A percentile compares a stretch with the other conserved stretches of the same genome.
Conservation (phyloP, 2,329 filamentous ascomycete species). For the Stagonosporopsis cucurbitacearum region DNA sequence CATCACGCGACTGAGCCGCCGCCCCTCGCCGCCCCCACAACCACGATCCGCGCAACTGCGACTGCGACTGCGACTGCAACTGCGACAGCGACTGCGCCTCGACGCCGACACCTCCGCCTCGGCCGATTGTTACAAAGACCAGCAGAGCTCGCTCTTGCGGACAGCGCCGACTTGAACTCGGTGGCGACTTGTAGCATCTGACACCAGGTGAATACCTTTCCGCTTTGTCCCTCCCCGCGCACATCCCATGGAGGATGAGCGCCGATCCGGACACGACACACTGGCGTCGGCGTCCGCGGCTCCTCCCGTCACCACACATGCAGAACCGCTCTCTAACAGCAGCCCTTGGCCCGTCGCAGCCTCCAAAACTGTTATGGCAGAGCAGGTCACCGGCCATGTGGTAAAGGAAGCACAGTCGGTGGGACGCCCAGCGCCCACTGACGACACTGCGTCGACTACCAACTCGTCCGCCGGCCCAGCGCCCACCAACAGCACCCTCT, state of each 20-base stretch:
- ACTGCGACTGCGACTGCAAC: no score
- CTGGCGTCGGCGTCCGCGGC: slow-evolving; percentile 26
- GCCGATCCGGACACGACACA: slow-evolving; percentile 28
- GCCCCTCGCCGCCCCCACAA: slow-evolving; percentile 11
- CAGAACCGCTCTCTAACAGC: slow-evolving; percentile 45
- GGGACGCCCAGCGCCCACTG: slow-evolving; percentile 68
- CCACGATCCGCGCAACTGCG: slow-evolving; percentile 24
- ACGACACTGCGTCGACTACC: slow-evolving; percentile 68
- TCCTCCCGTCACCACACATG: slow-evolving; percentile 23
- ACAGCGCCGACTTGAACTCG: slow-evolving; percentile 48
- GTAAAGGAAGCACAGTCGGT: slow-evolving; percentile 74
- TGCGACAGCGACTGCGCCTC: slow-evolving; percentile 27
- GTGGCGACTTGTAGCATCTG: slow-evolving; percentile 50
- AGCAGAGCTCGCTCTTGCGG: slow-evolving; percentile 48
- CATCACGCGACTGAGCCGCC: slow-evolving; percentile 30
- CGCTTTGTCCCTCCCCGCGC: slow-evolving; percentile 30
- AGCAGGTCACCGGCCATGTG: slow-evolving; percentile 73
- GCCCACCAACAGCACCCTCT: slow-evolving; percentile 32
- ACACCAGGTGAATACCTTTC: slow-evolving; percentile 49
- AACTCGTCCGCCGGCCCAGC: slow-evolving; percentile 58
- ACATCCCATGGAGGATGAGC: slow-evolving; percentile 33
- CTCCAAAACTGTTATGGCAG: slow-evolving; percentile 72
- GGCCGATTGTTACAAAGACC: slow-evolving; percentile 39
- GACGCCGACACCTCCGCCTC: slow-evolving; percentile 41
- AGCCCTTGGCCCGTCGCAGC: slow-evolving; percentile 48